Conservation (phyloP, 2,329 filamentous ascomycete genomes). For the Claviceps arundinis region DNA sequence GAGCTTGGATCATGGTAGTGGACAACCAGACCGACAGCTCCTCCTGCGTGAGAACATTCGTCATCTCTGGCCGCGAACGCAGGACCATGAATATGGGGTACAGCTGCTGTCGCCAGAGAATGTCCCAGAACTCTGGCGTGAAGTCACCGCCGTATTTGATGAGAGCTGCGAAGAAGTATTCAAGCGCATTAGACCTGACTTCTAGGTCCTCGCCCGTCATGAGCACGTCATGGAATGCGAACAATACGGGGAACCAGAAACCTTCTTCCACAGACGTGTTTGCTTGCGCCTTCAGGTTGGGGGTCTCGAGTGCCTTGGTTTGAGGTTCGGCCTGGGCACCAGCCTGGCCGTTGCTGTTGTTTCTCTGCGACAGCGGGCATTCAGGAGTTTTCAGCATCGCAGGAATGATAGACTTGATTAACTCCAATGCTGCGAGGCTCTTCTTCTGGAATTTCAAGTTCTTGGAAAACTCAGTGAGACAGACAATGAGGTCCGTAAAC, state of each 20-base stretch:
- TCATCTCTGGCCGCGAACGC: constrained; percentile 91
- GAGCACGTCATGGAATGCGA: constrained; percentile 95
- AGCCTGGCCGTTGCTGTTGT: constrained; percentile 17
- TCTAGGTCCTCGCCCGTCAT: constrained; percentile 99
- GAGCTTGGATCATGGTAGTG: constrained; percentile 96
- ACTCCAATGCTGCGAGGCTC: constrained; percentile 88
- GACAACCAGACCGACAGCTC: constrained; percentile 97
- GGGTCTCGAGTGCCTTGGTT: constrained; percentile 28
- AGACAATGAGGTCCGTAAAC: constrained; percentile 92
- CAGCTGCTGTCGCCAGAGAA: constrained; percentile 88
- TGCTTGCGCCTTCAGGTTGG: constrained; percentile 26
- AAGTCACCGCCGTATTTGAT: constrained; percentile 85
- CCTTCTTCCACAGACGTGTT: constrained; percentile 90
- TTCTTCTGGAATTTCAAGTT: constrained; percentile 99
- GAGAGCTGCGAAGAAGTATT: constrained; percentile 92
- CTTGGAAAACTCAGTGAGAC: constrained; percentile 96
- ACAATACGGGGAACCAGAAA: constrained; percentile 96
- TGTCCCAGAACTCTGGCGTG: constrained; percentile 93
- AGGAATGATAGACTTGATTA: constrained; percentile 82
- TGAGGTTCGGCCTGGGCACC: constrained; percentile 29
- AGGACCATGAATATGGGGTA: constrained; percentile 98
- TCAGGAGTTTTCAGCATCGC: constrained; percentile 94
- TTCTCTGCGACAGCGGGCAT: constrained; percentile 69
- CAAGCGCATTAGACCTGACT: constrained; percentile 78
- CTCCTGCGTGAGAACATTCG: constrained; percentile 87